Percentiles rank a stretch among this genome's conserved stretches.
Conservation (phyloP, 176 grass and related monocot species). For the Olyra latifolia region DNA sequence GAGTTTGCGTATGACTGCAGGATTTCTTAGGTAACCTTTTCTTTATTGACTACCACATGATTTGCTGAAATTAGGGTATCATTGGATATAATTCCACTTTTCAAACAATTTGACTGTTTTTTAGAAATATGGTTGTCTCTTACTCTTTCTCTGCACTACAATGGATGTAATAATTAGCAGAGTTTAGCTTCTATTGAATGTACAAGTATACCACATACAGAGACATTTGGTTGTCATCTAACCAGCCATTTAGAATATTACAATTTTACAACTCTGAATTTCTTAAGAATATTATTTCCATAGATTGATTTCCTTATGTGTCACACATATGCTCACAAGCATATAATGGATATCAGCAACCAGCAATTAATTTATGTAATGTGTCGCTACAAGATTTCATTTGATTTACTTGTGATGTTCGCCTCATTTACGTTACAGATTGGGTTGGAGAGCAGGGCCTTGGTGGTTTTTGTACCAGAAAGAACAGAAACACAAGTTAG, state of each 20-base stretch:
- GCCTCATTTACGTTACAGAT: slow-evolving; percentile 40
- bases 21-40: slow-evolving; percentile 61
- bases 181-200: background rate
- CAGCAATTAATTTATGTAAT: background rate
- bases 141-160: background rate
- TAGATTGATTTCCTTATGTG: background rate
- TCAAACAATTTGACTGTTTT: background rate
- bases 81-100: background rate
- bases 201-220: background rate
- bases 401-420: background rate
- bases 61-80: background rate
- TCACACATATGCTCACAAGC: background rate
- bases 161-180: background rate
- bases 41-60: background rate
- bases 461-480: slow-evolving; percentile 78
- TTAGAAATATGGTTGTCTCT: slow-evolving; percentile 6
- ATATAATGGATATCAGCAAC: background rate
- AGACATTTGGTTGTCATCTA: background rate
- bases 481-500: slow-evolving; percentile 45
- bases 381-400: background rate
- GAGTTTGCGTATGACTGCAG: slow-evolving; percentile 59
- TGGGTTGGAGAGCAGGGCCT: slow-evolving; percentile 64
- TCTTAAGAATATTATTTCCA: background rate
- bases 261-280: background rate
- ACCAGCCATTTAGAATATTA: background rate